Conservation (phyloP, 2,329 filamentous ascomycete genomes). For the Penicillium sp. region DNA sequence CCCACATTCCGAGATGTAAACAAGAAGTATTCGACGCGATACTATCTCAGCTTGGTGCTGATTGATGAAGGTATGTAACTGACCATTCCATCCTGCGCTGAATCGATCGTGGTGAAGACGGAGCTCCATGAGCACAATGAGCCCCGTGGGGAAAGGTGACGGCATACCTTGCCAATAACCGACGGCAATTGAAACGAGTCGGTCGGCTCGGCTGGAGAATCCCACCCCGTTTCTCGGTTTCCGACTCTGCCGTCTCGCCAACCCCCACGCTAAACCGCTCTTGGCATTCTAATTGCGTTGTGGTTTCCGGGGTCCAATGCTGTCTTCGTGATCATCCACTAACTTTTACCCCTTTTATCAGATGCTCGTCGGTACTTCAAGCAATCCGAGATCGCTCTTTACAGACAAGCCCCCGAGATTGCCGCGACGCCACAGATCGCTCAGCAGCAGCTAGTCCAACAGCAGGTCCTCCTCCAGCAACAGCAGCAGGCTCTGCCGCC, state of each 20-base stretch:
- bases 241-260: slow-evolving; percentile 10
- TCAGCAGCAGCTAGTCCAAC: slow-evolving; percentile 39
- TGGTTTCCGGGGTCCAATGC: neutral
- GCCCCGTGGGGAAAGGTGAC: slow-evolving; percentile 1
- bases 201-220: slow-evolving; percentile 21
- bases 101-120: neutral
- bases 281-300: neutral
- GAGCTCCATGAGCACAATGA: neutral
- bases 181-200: slow-evolving; percentile 35
- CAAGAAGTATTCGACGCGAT: slow-evolving; percentile 98
- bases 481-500: slow-evolving; percentile 36
- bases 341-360: slow-evolving; percentile 33
- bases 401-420: slow-evolving; percentile 63
- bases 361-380: slow-evolving; percentile 98
- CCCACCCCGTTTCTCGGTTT: slow-evolving; percentile 14
- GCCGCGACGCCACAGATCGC: slow-evolving; percentile 39
- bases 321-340: slow-evolving; percentile 4
- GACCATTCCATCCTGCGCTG: neutral
- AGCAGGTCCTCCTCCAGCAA: slow-evolving; percentile 35
- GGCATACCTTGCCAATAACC: slow-evolving; percentile 27
- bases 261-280: slow-evolving; percentile 33
- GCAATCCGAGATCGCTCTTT: slow-evolving; percentile 96
- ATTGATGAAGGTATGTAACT: slow-evolving; percentile 74
- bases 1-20: slow-evolving; percentile 99
- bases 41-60: slow-evolving; percentile 92